Percentiles rank a stretch among this genome's conserved stretches.
These are phyloP conservation scores for Claviceps pusilla DNA, from an alignment of 2,329 filamentous ascomycete species.

Conservation along the genomic window DNA sequence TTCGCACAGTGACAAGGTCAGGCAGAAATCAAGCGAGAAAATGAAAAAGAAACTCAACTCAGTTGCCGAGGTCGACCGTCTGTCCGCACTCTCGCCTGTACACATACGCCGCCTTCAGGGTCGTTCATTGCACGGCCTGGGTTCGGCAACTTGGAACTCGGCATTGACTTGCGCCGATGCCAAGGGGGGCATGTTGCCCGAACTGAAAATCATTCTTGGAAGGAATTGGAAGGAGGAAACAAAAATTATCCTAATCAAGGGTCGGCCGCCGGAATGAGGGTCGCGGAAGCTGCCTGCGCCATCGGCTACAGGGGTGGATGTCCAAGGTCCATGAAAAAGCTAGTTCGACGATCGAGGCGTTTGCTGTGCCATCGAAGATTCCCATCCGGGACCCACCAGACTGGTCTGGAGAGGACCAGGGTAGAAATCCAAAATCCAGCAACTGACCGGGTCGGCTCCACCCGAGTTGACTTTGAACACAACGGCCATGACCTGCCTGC, in stretches of 20 bases:
- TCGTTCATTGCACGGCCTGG: not conserved
- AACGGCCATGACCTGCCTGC: not conserved
- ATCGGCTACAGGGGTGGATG: not conserved
- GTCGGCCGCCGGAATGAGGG: not conserved
- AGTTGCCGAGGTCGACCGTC: too few relatives aligned
- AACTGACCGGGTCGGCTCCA: not conserved
- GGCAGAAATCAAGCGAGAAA: too few relatives aligned
- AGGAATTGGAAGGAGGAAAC: not conserved
- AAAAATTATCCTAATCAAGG: not conserved
- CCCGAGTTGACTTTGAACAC: not conserved
- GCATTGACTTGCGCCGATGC: not conserved
- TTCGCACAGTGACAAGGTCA: too few relatives aligned
- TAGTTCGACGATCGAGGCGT: slow-evolving; percentile 2
- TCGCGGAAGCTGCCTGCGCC: not conserved
- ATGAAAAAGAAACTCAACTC: too few relatives aligned
- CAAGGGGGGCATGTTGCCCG: not conserved
- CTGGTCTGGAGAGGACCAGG: not conserved
- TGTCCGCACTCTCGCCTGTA: too few relatives aligned
- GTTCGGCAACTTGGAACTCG: not conserved
- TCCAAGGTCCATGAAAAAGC: not conserved
- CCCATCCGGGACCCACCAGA: not conserved
- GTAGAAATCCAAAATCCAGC: not conserved
- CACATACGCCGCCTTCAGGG: too few relatives aligned
- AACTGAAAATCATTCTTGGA: not conserved
- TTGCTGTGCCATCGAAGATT: slow-evolving; percentile 4